phyloP scores from a whole-genome alignment of 176 grass and related monocot species.

The Tillandsia leiboldiana region DNA sequence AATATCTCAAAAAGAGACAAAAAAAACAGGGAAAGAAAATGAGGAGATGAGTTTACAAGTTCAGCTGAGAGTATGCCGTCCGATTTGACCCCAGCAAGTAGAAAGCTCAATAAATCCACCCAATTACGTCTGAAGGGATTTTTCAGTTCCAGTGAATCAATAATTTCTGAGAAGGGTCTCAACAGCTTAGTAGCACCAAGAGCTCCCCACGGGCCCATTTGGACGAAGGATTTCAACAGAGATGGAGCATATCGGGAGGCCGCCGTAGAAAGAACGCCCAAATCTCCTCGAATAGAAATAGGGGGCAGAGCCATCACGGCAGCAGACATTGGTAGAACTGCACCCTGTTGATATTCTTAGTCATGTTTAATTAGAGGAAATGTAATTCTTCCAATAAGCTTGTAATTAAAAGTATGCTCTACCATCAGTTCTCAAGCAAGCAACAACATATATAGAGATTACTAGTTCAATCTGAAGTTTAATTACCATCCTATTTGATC shows the following conservation, averaged over 20 bases:
- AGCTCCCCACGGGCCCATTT: slow-evolving; percentile 82
- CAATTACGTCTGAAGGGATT: slow-evolving; percentile 79
- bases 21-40: slow-evolving; percentile 16
- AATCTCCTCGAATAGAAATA: slow-evolving; percentile 83
- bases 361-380: slow-evolving; percentile 14
- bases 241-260: slow-evolving; percentile 72
- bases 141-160: slow-evolving; percentile 73
- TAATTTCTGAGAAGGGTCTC: slow-evolving; percentile 73
- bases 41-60: slow-evolving; percentile 56
- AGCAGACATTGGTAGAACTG: slow-evolving; percentile 79
- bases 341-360: slow-evolving; percentile 45
- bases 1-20: background rate
- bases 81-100: slow-evolving; percentile 92
- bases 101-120: slow-evolving; percentile 90
- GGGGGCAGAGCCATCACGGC: slow-evolving; percentile 90
- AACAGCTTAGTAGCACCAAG: slow-evolving; percentile 80
- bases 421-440: background rate
- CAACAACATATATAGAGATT: no score
- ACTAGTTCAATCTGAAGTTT: no score
- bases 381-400: background rate
- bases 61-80: slow-evolving; percentile 80
- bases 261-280: slow-evolving; percentile 66
- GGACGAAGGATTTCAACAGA: slow-evolving; percentile 81
- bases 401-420: background rate
- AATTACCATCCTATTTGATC: no score